Conservation (phyloP, 768 basidiomycete species). For the Tricholoma sp. region DNA sequence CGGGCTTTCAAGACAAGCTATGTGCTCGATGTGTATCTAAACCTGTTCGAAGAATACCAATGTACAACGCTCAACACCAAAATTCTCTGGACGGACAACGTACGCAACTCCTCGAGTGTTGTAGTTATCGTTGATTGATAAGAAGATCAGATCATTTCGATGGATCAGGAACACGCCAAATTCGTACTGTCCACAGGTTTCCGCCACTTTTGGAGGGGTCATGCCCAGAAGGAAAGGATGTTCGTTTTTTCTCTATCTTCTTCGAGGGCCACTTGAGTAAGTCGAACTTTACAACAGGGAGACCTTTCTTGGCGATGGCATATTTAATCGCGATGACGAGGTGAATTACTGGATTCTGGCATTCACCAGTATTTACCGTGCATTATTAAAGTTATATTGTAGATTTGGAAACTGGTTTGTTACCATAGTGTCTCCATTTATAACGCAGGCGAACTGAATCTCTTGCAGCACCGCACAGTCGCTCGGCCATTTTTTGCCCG, state of each 20-base stretch:
- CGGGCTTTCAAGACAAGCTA: conserved; percentile 55
- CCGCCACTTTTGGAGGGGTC: conserved; percentile 62
- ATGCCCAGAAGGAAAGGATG: conserved; percentile 61
- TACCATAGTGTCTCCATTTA: background rate
- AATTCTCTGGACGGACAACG: conserved; percentile 66
- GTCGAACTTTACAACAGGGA: conserved; percentile 29
- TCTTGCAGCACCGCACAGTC: conserved; percentile 52
- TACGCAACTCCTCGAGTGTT: conserved; percentile 16
- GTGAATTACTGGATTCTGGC: conserved; percentile 26
- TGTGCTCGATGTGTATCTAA: conserved; percentile 56
- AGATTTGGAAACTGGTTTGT: conserved; percentile 64
- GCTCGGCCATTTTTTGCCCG: conserved; percentile 72
- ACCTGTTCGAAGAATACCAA: conserved; percentile 64
- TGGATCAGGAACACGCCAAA: conserved; percentile 69
- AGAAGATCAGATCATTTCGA: conserved; percentile 55
- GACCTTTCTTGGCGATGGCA: conserved; percentile 66
- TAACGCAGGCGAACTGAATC: background rate
- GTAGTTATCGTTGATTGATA: background rate
- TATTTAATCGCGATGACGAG: conserved; percentile 75
- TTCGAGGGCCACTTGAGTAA: background rate
- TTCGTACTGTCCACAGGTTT: conserved; percentile 64
- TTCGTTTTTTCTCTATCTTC: conserved; percentile 26
- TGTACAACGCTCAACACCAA: conserved; percentile 66
- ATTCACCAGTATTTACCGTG: background rate
- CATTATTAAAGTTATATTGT: conserved; percentile 6